Evolutionary conservation across 2,329 filamentous ascomycete genomes (phyloP).

Genomic region (Ophiocordyceps sinensis): DNA sequence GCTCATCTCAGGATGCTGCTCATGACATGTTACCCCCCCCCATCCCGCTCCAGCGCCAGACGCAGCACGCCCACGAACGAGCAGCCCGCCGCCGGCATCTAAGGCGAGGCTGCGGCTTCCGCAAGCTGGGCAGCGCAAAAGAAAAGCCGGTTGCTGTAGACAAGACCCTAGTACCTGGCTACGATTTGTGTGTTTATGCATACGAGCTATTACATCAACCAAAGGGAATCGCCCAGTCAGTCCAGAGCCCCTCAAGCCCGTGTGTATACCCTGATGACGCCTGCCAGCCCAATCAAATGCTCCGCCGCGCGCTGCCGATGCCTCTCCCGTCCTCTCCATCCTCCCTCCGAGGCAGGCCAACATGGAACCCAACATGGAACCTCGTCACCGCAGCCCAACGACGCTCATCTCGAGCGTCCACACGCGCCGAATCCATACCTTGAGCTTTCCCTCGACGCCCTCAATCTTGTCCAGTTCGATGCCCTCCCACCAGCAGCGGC

Average conservation of each 20-base stretch:
- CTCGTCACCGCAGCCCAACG: conserved; percentile 49
- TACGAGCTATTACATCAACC: no score
- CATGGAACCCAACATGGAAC: no score
- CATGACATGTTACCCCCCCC: no score
- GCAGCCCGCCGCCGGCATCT: conserved; percentile 27
- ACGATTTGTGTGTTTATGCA: no score
- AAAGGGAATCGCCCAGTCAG: background rate
- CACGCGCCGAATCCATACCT: conserved; percentile 95
- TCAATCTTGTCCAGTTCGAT: conserved; percentile 83
- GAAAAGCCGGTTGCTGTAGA: no score
- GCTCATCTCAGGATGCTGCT: no score
- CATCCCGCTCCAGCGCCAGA: conserved; percentile 14
- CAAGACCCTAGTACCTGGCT: no score
- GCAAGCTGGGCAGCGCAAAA: no score
- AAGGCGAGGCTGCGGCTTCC: conserved; percentile 25
- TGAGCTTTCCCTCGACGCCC: conserved; percentile 79
- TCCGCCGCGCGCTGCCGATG: conserved; percentile 1
- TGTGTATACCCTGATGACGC: conserved; percentile 4
- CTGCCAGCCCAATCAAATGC: conserved; percentile 3
- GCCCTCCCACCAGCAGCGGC: conserved; percentile 98
- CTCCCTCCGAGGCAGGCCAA: background rate
- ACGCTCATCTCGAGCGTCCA: conserved; percentile 99
- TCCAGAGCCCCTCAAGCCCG: background rate
- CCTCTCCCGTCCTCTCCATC: background rate
- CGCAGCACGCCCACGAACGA: conserved; percentile 28